Conservation (phyloP, 768 basidiomycete genomes). For the Leccinum pellstonianum region DNA sequence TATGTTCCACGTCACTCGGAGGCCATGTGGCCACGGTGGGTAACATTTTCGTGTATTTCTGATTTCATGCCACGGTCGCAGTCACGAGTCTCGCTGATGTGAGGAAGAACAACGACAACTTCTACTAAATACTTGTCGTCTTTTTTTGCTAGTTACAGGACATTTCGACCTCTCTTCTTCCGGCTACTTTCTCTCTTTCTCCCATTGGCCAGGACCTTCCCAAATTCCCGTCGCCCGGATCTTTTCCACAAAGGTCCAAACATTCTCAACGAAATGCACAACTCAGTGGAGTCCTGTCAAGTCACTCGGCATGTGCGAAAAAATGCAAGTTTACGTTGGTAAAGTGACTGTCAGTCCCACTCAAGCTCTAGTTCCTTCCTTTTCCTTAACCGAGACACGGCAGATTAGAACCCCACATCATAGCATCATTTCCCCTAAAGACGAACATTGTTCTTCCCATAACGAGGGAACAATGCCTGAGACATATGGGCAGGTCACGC, state of each 20-base stretch:
- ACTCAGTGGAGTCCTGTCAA: conserved; percentile 7
- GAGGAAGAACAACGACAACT: too few relatives aligned
- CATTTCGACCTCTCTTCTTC: not conserved
- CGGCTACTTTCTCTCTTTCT: not conserved
- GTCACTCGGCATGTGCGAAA: conserved; percentile 4
- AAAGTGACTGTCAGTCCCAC: conserved; percentile 10
- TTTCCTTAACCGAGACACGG: conserved; percentile 24
- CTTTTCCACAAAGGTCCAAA: conserved; percentile 12
- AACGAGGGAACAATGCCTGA: conserved; percentile 32
- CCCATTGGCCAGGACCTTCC: conserved; percentile 23
- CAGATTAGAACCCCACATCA: conserved; percentile 13
- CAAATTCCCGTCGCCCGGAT: conserved; percentile 26
- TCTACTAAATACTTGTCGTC: too few relatives aligned
- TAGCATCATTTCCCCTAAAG: conserved; percentile 13
- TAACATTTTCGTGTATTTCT: not conserved
- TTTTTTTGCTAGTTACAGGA: too few relatives aligned
- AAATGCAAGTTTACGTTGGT: conserved; percentile 25
- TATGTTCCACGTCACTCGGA: conserved; percentile 1
- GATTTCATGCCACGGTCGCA: not conserved
- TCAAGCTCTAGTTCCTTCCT: conserved; percentile 14
- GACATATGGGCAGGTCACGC: conserved; percentile 10
- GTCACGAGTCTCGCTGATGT: not conserved
- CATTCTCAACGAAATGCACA: conserved; percentile 8
- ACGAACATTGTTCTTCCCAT: conserved; percentile 32
- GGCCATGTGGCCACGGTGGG: conserved; percentile 7